A percentile compares a stretch with the other conserved stretches of the same genome.
Evolutionary conservation across 441 rosid species (phyloP).

Genomic region (Corymbia calophylla): DNA sequence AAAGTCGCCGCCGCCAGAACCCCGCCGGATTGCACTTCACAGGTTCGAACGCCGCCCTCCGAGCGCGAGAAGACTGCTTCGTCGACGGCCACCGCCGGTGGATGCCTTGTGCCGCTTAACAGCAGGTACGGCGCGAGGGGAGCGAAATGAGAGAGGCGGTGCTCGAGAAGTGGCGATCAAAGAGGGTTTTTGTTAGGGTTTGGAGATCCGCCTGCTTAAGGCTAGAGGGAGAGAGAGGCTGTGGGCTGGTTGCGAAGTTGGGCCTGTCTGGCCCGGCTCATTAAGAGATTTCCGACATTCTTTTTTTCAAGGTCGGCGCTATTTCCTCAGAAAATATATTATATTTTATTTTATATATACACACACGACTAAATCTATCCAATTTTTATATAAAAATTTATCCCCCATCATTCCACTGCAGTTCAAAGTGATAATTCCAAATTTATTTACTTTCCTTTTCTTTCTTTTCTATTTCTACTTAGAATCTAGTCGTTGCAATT

Average conservation of each 20-base stretch:
- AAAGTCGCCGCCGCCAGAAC: not conserved
- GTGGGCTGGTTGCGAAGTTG: not conserved
- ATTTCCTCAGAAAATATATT: not conserved
- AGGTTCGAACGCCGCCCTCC: not conserved
- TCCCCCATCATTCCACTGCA: not conserved
- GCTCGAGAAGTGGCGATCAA: not conserved
- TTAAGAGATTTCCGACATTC: not conserved
- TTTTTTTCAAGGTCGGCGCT: not conserved
- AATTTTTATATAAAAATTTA: not conserved
- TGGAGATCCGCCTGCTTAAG: not conserved
- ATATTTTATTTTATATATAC: no score
- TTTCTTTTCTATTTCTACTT: not conserved
- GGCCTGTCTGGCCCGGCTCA: not conserved
- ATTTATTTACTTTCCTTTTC: not conserved
- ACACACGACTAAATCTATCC: not conserved
- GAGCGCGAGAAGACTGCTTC: not conserved
- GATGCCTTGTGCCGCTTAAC: not conserved
- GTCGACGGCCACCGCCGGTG: not conserved
- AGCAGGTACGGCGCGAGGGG: not conserved
- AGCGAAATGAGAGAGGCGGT: not conserved
- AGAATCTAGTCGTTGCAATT: not conserved
- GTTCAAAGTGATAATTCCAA: not conserved
- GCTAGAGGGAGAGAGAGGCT: not conserved
- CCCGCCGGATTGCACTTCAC: not conserved
- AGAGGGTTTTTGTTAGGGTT: not conserved